Conservation (phyloP, 352 stramenopile genomes). For the Globisporangium splendens region DNA sequence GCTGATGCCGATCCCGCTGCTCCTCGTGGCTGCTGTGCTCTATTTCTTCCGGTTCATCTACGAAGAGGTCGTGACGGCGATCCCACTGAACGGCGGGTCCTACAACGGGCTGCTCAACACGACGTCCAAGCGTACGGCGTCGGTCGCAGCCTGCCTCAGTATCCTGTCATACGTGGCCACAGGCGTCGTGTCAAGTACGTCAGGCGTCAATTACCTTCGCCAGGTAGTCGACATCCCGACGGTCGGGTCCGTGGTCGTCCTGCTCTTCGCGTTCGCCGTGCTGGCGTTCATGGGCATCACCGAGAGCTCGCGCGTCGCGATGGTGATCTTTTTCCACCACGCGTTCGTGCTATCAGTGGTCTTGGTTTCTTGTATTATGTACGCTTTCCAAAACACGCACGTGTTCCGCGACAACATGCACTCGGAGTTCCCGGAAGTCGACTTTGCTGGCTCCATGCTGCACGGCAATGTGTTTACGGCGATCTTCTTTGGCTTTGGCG, state of each 20-base stretch:
- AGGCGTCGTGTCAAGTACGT: slow-evolving; percentile 64
- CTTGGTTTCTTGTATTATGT: slow-evolving; percentile 42
- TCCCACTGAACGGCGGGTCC: slow-evolving; percentile 87
- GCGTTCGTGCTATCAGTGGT: slow-evolving; percentile 61
- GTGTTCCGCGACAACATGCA: slow-evolving; percentile 67
- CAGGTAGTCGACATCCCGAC: slow-evolving; percentile 52
- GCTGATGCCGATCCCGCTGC: slow-evolving; percentile 72
- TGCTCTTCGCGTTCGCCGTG: slow-evolving; percentile 78
- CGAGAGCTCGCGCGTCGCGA: slow-evolving; percentile 72
- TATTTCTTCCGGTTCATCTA: slow-evolving; percentile 80
- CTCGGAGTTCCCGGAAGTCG: slow-evolving; percentile 43
- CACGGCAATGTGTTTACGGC: slow-evolving; percentile 36
- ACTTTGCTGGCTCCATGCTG: slow-evolving; percentile 43
- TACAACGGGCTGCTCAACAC: slow-evolving; percentile 91
- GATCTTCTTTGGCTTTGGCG: slow-evolving; percentile 71
- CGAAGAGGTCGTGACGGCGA: slow-evolving; percentile 82
- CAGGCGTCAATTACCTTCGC: slow-evolving; percentile 74
- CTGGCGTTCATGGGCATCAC: slow-evolving; percentile 67
- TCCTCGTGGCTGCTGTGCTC: slow-evolving; percentile 62
- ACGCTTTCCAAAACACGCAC: slow-evolving; percentile 47
- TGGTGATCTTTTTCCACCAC: slow-evolving; percentile 84
- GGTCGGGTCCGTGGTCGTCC: slow-evolving; percentile 27
- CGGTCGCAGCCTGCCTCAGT: slow-evolving; percentile 72
- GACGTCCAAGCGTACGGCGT: slow-evolving; percentile 83
- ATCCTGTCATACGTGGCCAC: slow-evolving; percentile 90